Evolutionary conservation across 2,329 filamentous ascomycete species (phyloP).

Genomic region (Epicoccum nigrum): DNA sequence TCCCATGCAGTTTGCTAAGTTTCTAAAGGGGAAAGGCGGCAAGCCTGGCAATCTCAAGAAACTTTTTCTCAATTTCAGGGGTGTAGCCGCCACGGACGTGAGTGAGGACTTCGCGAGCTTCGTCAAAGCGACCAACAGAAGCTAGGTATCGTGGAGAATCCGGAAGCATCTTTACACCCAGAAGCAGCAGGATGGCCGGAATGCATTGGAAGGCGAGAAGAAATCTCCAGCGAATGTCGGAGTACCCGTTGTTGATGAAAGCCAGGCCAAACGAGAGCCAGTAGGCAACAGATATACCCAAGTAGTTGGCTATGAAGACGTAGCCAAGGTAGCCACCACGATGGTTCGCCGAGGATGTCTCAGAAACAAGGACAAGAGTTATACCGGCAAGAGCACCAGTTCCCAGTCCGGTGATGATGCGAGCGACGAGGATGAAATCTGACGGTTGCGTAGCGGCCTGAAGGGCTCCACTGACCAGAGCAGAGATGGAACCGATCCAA

Average conservation of each 20-base stretch:
- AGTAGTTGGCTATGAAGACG: constrained; percentile 68
- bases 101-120: constrained; percentile 25
- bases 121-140: constrained; percentile 54
- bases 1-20: constrained; percentile 3
- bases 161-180: constrained; percentile 50
- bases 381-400: constrained; percentile 73
- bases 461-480: neutral
- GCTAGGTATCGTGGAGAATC: constrained; percentile 56
- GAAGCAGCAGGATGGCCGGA: constrained; percentile 45
- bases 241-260: constrained; percentile 50
- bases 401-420: constrained; percentile 50
- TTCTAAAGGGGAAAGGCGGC: too few species aligned
- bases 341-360: constrained; percentile 68
- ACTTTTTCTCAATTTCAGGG: constrained; percentile 3
- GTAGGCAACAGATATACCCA: constrained; percentile 66
- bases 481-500: neutral
- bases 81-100: constrained; percentile 6
- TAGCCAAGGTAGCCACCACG: constrained; percentile 74
- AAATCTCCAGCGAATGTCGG: constrained; percentile 66
- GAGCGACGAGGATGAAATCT: neutral
- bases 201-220: constrained; percentile 72
- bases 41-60: constrained; percentile 1
- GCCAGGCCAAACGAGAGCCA: constrained; percentile 57
- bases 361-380: constrained; percentile 72
- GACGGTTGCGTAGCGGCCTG: neutral